These are phyloP conservation scores for Begonia fuchsioides DNA, from an alignment of 306 rosid genomes.

Conservation along the genomic window DNA sequence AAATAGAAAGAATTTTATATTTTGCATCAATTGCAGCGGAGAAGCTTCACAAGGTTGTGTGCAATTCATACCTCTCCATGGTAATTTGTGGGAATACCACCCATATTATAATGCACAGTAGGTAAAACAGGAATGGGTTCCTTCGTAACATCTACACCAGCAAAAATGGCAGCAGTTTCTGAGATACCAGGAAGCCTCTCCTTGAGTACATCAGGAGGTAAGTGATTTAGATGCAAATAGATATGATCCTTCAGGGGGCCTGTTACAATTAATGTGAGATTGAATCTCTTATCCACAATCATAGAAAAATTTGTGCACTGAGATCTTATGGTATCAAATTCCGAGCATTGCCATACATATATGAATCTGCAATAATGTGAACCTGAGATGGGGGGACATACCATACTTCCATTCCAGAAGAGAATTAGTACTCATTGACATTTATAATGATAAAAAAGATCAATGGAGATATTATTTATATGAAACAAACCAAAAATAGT, in stretches of 20 bases:
- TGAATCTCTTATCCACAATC: no score
- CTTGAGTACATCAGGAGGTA: conserved; percentile 94
- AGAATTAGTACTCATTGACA: no score
- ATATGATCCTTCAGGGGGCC: conserved; percentile 98
- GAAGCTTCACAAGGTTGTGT: conserved; percentile 2
- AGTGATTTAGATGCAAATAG: conserved; percentile 93
- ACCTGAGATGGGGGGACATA: no score
- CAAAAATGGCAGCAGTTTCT: conserved; percentile 99
- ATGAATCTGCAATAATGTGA: no score
- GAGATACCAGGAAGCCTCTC: conserved; percentile 99
- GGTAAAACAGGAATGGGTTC: conserved; percentile 98
- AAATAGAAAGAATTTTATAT: background rate
- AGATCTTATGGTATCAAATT: no score
- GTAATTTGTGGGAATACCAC: conserved; percentile 89
- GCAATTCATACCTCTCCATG: conserved; percentile 62
- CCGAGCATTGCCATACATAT: no score
- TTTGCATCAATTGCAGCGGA: background rate
- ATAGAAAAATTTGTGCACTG: no score
- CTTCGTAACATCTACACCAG: conserved; percentile 96
- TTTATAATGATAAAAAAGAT: no score
- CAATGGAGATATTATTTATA: no score
- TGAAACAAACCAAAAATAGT: no score
- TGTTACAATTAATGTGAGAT: conserved; percentile 21
- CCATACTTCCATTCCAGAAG: no score
- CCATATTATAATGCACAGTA: conserved; percentile 97